Evolutionary conservation across 345 rosid genomes (phyloP).

Genomic region (Citrus inodora): DNA sequence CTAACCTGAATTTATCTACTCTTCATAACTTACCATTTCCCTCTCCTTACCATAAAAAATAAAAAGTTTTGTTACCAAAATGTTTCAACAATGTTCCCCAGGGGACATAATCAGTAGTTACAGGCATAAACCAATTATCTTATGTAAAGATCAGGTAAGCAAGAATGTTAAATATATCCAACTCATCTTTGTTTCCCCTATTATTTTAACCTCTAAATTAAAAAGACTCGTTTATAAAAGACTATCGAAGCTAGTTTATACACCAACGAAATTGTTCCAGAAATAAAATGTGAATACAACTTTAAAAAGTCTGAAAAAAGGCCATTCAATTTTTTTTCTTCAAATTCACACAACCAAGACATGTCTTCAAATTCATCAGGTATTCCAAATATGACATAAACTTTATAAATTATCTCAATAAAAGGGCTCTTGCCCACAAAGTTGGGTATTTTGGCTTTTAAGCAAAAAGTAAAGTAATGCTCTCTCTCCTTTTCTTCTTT

Average conservation of each 20-base stretch:
- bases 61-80: background rate
- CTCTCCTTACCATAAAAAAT: slow-evolving; percentile 54
- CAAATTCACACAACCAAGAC: background rate
- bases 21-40: background rate
- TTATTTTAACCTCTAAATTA: background rate
- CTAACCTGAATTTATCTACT: slow-evolving; percentile 15
- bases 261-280: background rate
- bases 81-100: background rate
- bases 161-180: background rate
- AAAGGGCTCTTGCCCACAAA: too few relatives aligned
- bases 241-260: background rate
- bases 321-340: background rate
- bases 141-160: background rate
- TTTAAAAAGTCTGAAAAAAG: background rate
- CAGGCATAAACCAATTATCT: background rate
- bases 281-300: background rate
- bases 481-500: too few relatives aligned
- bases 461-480: too few relatives aligned
- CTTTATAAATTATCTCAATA: too few relatives aligned
- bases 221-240: background rate
- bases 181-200: background rate
- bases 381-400: too few relatives aligned
- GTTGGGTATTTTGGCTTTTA: too few relatives aligned
- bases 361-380: too few relatives aligned
- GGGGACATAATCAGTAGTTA: background rate